phyloP scores from a whole-genome alignment of 495 filamentous ascomycete species.

The Podospora pseudopauciseta region DNA sequence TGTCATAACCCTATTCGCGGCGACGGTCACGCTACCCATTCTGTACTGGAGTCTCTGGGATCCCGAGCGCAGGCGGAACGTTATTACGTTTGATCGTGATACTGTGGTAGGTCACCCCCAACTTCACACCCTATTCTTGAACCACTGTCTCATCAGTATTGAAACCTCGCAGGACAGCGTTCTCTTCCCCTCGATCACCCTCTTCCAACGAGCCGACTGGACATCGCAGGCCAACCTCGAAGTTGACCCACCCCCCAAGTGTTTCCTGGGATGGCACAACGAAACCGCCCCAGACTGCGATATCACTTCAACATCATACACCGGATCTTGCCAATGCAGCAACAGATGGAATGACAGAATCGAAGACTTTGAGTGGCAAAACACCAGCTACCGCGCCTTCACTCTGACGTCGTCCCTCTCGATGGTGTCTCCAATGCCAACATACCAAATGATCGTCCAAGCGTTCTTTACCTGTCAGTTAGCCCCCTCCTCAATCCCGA shows the following conservation, averaged over 20 bases:
- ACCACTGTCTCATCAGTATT: neutral
- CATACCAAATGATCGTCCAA: constrained; percentile 10
- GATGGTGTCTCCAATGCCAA: constrained; percentile 11
- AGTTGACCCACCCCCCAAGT: constrained; percentile 5
- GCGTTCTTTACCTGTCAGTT: constrained; percentile 11
- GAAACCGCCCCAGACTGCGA: constrained; percentile 12
- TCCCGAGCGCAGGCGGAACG: neutral
- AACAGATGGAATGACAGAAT: constrained; percentile 8
- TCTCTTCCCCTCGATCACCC: constrained; percentile 16
- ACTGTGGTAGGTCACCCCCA: constrained; percentile 11
- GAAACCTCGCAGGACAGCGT: neutral
- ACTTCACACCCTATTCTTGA: neutral
- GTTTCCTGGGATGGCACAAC: constrained; percentile 19
- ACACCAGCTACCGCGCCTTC: constrained; percentile 14
- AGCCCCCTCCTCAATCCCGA: neutral
- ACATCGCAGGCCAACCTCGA: constrained; percentile 12
- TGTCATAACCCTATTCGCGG: constrained; percentile 10
- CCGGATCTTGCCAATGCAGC: constrained; percentile 7
- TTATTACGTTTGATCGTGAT: constrained; percentile 8
- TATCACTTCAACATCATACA: neutral
- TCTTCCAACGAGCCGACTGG: constrained; percentile 16
- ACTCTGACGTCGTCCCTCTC: constrained; percentile 4
- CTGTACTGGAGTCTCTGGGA: constrained; percentile 13
- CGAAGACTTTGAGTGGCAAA: constrained; percentile 13
- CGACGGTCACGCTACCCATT: constrained; percentile 1